Evolutionary conservation across 225 moss, liverwort and hornwort genomes (phyloP), one percentile per base, ranked within the genome.

Genomic region (Sphagnum tenellum): DNA sequence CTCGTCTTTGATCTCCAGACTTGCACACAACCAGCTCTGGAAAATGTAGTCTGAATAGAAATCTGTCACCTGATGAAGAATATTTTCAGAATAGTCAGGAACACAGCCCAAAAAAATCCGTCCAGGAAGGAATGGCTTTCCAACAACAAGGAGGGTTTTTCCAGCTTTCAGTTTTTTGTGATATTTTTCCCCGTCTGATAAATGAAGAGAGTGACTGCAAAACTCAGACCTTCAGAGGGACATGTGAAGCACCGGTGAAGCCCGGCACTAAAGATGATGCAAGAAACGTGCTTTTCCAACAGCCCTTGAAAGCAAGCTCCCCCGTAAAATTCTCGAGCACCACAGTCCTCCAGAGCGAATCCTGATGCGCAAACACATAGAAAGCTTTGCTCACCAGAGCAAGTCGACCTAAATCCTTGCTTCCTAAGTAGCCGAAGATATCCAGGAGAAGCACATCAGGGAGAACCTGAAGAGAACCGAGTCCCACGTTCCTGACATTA

Each of bases 21-120:
- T 96, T 53, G 96, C 96, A 66, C 96, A 96, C 60, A 96, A 64
- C 96, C 92, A 96, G 74, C 89, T 96, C 59, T 96, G 96, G 66
- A 96, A 96, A 49, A 92, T 82, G 55, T 78, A 86, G 64, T 96
- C 96, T 3, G 96, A 96, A 61, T 88, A 96, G 70, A 92, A 96
- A 47, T 86, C 75, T 44, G 80, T 79, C 64, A 96, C 87, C 92
- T 92, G 83, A 57, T 60, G 50, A 58, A 74, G 5, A 52, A 51
- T 50, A 70, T 48, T 7, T 12, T 44, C 12, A 5, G 52, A 29
- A 29, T 29, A 29, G 1, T 29, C 29, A 29, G 29, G 29, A 29
- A 29, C 29, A 29, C 29, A 29, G 29, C 29, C 29, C 29, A 29
- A 29, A 29, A 29, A 29, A 29, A 29, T 29, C 29, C 29, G 29